Evolutionary conservation across 768 basidiomycete genomes (phyloP).

Genomic region (Strobilomyces echinocephalus): DNA sequence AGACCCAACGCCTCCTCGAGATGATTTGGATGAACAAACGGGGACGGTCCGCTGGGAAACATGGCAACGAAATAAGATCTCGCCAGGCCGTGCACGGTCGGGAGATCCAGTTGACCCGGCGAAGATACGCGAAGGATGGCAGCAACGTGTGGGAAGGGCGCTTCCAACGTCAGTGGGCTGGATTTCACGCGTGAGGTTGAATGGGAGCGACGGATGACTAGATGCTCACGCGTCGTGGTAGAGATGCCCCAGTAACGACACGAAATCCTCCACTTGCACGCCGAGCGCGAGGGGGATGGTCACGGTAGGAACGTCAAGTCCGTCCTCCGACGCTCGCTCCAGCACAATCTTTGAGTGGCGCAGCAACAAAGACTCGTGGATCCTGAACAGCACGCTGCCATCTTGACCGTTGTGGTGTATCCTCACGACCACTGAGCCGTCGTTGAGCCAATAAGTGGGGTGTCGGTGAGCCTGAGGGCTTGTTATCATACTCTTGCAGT

Average conservation of each 20-base stretch:
- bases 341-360: conserved; percentile 41
- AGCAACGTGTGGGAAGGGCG: conserved; percentile 45
- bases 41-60: conserved; percentile 47
- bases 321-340: conserved; percentile 1
- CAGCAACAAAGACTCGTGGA: conserved; percentile 50
- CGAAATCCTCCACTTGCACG: conserved; percentile 45
- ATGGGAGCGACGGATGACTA: not conserved
- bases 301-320: conserved; percentile 14
- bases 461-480: conserved; percentile 28
- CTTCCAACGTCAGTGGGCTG: conserved; percentile 45
- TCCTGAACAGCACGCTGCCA: conserved; percentile 41
- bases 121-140: conserved; percentile 56
- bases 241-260: conserved; percentile 54
- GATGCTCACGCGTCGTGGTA: conserved; percentile 63
- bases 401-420: conserved; percentile 28
- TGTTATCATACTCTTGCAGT: not conserved
- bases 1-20: conserved; percentile 52
- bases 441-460: conserved; percentile 60
- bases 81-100: conserved; percentile 45
- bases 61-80: conserved; percentile 38
- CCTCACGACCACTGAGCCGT: conserved; percentile 54
- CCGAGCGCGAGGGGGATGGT: conserved; percentile 36
- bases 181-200: not conserved
- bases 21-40: conserved; percentile 40
- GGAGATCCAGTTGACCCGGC: conserved; percentile 52